These are phyloP conservation scores for Pseudoturritis turrita DNA, from an alignment of 345 rosid species.

Conservation along the genomic window DNA sequence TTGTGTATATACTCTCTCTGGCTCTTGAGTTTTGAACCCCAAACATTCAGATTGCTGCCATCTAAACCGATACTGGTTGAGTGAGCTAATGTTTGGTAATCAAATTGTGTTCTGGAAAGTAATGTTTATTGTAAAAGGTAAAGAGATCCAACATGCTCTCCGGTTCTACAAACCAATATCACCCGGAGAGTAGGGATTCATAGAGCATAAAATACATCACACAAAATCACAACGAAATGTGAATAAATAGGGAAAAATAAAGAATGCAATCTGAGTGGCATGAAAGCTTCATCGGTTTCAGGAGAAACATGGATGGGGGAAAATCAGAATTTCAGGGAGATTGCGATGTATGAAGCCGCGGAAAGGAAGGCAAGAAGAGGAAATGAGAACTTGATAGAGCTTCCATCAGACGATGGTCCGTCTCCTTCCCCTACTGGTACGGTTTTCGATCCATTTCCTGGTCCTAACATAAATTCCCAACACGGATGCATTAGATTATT, in stretches of 20 bases:
- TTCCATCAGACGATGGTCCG: constrained; percentile 56
- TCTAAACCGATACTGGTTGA: not conserved
- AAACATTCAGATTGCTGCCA: not conserved
- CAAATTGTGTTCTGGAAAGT: constrained; percentile 1
- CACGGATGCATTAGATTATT: not conserved
- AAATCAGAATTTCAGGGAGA: constrained; percentile 34
- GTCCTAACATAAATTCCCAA: constrained; percentile 10
- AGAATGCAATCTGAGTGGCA: constrained; percentile 25
- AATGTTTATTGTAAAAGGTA: constrained; percentile 36
- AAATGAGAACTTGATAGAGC: constrained; percentile 49
- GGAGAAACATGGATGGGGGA: not conserved
- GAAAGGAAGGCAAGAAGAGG: constrained; percentile 48
- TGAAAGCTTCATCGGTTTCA: constrained; percentile 13
- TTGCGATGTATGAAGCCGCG: constrained; percentile 46
- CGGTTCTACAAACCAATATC: constrained; percentile 36
- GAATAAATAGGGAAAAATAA: constrained; percentile 26
- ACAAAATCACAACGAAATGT: constrained; percentile 16
- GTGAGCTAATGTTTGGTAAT: not conserved
- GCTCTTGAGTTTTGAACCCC: not conserved
- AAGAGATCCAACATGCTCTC: constrained; percentile 43
- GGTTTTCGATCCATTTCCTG: constrained; percentile 43
- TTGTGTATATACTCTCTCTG: not conserved
- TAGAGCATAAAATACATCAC: constrained; percentile 11
- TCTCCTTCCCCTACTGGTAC: constrained; percentile 53
- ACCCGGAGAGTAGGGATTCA: not conserved